Base-by-base conservation (phyloP, 257 asterid species). In the Schizonepeta tenuifolia region DNA sequence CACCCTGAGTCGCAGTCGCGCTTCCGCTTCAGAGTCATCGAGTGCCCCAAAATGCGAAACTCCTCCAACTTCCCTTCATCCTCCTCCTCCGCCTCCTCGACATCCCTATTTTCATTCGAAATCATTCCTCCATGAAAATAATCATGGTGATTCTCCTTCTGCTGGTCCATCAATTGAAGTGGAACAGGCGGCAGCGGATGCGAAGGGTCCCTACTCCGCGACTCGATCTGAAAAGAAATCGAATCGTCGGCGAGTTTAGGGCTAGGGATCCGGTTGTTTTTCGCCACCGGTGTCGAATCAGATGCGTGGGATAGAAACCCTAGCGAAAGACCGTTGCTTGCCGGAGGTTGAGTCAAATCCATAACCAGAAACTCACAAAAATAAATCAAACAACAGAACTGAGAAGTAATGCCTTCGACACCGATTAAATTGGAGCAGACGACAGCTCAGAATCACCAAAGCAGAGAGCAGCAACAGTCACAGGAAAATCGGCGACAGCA, bases 131-230 rank as follows among this genome's bases (percentile, higher is more conserved):
- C 72, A 6, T 35, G 69, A n/a, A 47, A 40, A 46, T 61, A 58
- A 8, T 9, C 73, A 24, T 59, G 58, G 24, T 51, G 71, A 75
- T 61, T 78, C 75, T 86, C 88, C 35, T 56, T 66, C 63, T 84
- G 83, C 74, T 78, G 81, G 74, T 88, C 98, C 97, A 87, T 80
- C 82, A 88, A 67, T 63, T 86, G 98, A 20, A 87, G 97, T 9
- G 95, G 91, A 80, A 83, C 70, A 31, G 85, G 59, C 53, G 89
- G 86, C 61, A 67, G 72, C 15, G 78, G 86, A 46, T 76, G 83
- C 24, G 78, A 61, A 2, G 80, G 51, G 51, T 79, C 89, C 55
- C 81, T 71, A 31, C 22, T 26, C 70, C 85, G 83, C 59, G 96
- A 84, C 73, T 90, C 97, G 71, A 85, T 83, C 80, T 82, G 92